A percentile compares a stretch with the other conserved stretches of the same genome.
phyloP scores from a whole-genome alignment of 139 green algal species.

The Chlamydomonas sp. region DNA sequence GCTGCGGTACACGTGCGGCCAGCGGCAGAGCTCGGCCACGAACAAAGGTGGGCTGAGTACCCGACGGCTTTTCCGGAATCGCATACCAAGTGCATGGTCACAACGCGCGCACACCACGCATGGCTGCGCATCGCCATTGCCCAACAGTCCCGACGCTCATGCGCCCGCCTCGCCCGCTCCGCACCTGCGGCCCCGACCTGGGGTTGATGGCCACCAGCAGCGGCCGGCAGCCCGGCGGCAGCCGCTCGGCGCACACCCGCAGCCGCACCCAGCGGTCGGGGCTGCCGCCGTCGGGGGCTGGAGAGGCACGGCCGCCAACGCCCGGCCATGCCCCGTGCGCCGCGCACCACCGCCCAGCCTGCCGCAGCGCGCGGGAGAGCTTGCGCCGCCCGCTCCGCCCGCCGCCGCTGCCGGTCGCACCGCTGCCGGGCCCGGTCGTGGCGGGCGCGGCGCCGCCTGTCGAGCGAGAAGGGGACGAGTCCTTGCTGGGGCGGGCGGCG shows the following conservation, averaged over 20 bases:
- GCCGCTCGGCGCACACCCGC: background rate
- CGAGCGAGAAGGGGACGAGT: no score
- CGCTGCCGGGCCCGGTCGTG: background rate
- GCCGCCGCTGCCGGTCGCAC: background rate
- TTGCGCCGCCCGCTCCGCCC: background rate
- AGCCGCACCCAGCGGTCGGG: constrained; percentile 3
- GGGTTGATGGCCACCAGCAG: constrained; percentile 81
- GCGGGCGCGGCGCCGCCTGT: background rate
- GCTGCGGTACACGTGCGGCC: background rate
- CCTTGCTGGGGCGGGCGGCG: no score
- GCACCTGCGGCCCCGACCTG: constrained; percentile 76
- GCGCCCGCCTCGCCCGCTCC: background rate
- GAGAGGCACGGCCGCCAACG: background rate
- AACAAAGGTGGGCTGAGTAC: no score
- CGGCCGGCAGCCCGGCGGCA: constrained; percentile 49
- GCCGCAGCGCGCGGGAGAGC: background rate
- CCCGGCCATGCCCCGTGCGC: background rate
- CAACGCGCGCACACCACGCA: no score
- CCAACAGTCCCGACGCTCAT: background rate
- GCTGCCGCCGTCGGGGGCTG: background rate
- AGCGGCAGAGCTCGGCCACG: no score
- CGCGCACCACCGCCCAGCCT: constrained; percentile 22
- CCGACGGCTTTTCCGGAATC: no score
- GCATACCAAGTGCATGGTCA: no score
- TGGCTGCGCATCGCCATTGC: background rate